A percentile compares a stretch with the other conserved stretches of the same genome.
Conservation (phyloP, 2,329 filamentous ascomycete species). For the Ceratocystis papillata region DNA sequence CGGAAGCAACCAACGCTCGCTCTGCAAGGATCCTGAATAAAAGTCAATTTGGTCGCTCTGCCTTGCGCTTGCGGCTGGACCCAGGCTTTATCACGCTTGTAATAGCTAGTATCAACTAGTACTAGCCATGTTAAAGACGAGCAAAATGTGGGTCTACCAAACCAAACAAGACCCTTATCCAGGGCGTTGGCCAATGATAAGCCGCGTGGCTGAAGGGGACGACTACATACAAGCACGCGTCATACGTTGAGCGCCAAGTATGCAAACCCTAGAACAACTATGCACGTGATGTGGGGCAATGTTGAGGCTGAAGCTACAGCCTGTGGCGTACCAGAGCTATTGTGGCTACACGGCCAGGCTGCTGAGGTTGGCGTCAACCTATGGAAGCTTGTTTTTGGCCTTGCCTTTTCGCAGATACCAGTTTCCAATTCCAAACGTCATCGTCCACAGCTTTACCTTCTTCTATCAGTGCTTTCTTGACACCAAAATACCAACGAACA, state of each 20-base stretch:
- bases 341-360: conserved; percentile 23
- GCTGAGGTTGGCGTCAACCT: conserved; percentile 24
- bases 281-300: neutral
- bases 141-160: conserved; percentile 9
- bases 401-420: neutral
- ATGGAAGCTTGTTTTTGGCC: conserved; percentile 10
- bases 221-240: conserved; percentile 1
- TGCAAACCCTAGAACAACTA: neutral
- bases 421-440: conserved; percentile 18
- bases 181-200: neutral
- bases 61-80: conserved; percentile 21
- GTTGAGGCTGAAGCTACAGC: conserved; percentile 25
- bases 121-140: neutral
- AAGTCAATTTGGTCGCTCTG: conserved; percentile 13
- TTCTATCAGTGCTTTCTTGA: neutral
- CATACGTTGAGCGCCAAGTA: neutral
- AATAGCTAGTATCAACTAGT: no score
- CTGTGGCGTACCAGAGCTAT: conserved; percentile 31
- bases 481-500: neutral
- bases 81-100: conserved; percentile 9
- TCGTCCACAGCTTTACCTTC: conserved; percentile 5
- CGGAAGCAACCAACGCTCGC: neutral
- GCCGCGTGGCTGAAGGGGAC: conserved; percentile 12
- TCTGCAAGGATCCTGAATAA: neutral
- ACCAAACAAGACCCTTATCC: neutral